phyloP scores from a whole-genome alignment of 768 basidiomycete species.

The Clathrus columnatus region DNA sequence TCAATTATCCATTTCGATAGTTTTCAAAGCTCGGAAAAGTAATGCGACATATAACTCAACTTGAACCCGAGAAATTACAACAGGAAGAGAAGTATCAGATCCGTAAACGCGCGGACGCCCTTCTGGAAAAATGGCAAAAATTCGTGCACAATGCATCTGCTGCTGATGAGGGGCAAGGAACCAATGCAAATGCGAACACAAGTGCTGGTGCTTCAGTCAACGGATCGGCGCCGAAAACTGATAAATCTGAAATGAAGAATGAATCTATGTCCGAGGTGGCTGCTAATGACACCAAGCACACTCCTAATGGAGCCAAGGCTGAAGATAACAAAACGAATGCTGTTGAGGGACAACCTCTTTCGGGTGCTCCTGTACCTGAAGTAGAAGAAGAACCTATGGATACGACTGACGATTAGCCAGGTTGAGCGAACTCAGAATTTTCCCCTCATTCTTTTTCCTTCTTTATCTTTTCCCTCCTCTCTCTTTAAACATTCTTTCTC shows the following conservation, averaged over 20 bases:
- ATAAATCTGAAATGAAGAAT: no score
- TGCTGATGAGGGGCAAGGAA: neutral
- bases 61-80: conserved; percentile 48
- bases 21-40: conserved; percentile 82
- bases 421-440: neutral
- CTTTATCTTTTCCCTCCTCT: neutral
- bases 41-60: conserved; percentile 74
- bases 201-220: neutral
- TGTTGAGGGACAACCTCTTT: no score
- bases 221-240: neutral
- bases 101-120: conserved; percentile 54
- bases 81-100: conserved; percentile 61
- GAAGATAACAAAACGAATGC: neutral
- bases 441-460: neutral
- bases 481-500: neutral
- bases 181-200: neutral
- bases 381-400: conserved; percentile 8
- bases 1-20: no score
- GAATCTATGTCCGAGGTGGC: no score
- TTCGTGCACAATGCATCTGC: neutral
- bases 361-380: neutral
- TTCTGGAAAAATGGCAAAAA: conserved; percentile 64
- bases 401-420: conserved; percentile 6
- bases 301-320: neutral
- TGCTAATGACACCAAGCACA: no score